Percentiles rank a stretch among this genome's conserved stretches.
Conservation (phyloP, 805 yeast genomes). For the Danielia reshetovae region DNA sequence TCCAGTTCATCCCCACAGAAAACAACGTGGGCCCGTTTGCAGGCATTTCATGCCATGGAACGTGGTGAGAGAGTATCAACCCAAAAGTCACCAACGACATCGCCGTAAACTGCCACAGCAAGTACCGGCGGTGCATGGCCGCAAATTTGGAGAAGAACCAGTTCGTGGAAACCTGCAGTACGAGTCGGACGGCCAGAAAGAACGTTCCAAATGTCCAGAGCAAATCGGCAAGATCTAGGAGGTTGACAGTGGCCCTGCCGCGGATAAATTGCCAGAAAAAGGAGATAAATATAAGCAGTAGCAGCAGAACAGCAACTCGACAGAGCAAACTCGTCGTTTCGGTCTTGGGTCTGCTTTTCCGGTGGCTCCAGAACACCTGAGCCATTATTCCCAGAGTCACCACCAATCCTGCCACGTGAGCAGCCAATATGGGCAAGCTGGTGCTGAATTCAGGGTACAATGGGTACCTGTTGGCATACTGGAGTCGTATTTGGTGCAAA, state of each 20-base stretch:
- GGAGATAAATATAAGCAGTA: too few relatives aligned
- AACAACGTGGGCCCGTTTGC: conserved; percentile 6
- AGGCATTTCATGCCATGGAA: conserved; percentile 8
- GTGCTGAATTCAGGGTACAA: conserved; percentile 2
- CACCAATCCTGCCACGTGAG: neutral
- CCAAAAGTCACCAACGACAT: conserved; percentile 1
- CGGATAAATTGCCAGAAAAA: too few relatives aligned
- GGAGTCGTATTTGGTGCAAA: conserved; percentile 6
- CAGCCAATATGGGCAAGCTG: neutral
- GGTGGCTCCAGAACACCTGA: conserved; percentile 3
- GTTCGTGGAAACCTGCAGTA: conserved; percentile 13
- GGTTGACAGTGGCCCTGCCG: conserved; percentile 10
- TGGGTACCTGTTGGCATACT: conserved; percentile 12
- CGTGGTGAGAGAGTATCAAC: neutral
- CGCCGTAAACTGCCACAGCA: neutral
- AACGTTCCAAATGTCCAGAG: conserved; percentile 10
- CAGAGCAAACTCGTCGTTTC: conserved; percentile 8
- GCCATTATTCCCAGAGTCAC: conserved; percentile 1
- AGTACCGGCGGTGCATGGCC: conserved; percentile 3
- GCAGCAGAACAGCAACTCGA: too few relatives aligned
- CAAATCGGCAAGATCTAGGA: conserved; percentile 13
- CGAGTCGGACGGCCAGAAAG: conserved; percentile 9
- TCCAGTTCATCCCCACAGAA: conserved; percentile 3
- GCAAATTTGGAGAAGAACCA: conserved; percentile 9
- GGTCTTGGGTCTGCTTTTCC: neutral